A percentile compares a stretch with the other conserved stretches of the same genome.
These are phyloP conservation scores for Trichoderma lentiforme DNA, from an alignment of 2,329 filamentous ascomycete species.

Conservation along the genomic window DNA sequence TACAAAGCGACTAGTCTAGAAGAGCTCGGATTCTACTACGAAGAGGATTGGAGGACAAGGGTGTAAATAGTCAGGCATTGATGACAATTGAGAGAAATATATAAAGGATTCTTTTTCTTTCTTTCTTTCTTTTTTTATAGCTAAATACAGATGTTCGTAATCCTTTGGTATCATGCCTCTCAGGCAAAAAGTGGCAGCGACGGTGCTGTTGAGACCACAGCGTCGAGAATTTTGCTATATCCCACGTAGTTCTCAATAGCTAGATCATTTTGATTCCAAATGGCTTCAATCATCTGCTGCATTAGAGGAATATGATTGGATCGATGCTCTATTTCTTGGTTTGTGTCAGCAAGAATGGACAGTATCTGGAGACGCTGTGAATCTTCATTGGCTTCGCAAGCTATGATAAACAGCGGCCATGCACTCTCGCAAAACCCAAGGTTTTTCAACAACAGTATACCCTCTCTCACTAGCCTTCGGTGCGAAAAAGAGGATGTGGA, in stretches of 20 bases:
- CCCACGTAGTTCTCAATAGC: constrained; percentile 1
- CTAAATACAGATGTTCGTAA: background rate
- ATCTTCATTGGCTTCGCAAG: constrained; percentile 17
- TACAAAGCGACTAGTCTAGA: background rate
- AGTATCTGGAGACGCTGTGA: constrained; percentile 15
- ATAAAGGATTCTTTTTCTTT: background rate
- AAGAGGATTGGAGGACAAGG: background rate
- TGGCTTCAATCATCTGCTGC: constrained; percentile 5
- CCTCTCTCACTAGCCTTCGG: constrained; percentile 11
- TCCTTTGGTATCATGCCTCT: background rate
- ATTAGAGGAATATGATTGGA: constrained; percentile 8
- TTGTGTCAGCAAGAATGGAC: constrained; percentile 2
- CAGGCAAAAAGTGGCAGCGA: constrained; percentile 7
- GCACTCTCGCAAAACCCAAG: constrained; percentile 15
- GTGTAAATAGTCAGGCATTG: background rate
- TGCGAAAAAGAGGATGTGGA: constrained; percentile 8
- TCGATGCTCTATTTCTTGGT: background rate
- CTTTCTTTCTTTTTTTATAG: too few relatives aligned
- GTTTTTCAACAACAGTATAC: constrained; percentile 10
- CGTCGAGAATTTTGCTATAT: constrained; percentile 10
- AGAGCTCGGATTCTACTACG: background rate
- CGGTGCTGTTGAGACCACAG: constrained; percentile 13
- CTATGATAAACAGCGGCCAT: constrained; percentile 17
- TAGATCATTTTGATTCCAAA: constrained; percentile 20
- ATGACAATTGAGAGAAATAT: background rate